Evolutionary conservation across 768 basidiomycete species (phyloP), one percentile per base, ranked within the genome.

Genomic region (Hypholoma fasciculare): DNA sequence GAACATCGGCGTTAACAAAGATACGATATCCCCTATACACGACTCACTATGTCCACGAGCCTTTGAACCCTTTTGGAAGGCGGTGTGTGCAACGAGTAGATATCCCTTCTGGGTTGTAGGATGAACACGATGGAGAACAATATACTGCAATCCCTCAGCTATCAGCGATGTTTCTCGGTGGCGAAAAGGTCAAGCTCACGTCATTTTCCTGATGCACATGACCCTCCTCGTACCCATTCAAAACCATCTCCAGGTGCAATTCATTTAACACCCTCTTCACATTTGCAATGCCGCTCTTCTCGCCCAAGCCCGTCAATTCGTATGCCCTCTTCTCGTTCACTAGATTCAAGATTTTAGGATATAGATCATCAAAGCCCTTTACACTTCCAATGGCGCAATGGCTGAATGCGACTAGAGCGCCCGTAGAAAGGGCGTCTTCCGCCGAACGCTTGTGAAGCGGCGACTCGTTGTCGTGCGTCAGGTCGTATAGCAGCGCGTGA

Each of bases 401-500:
- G 37, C 90, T 90, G 74, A 98, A 98, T 0, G 96, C 85, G 16
- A 91, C 90, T n/a, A 98, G 78, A 19, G 94, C 93, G 2, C 92
- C 97, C 0, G 93, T 94, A 7, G 94, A 89, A n/a, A 99, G 83
- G 0, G 94, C 90, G 71, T 98, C 95, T 71, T 98, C 94, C 7
- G 96, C 93, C 1, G 91, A 90, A 38, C 94, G 87, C 72, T 96
- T 98, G 74, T 93, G 84, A 13, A 88, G 72, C 1, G 90, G 91
- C 1, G 95, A 89, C 71, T 98, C 94, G 69, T 99, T 99, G 75
- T 99, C 97, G 73, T 99, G 97, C 1, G 97, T 98, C 57, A 93
- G 80, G 71, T 99, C 97, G 73, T 94, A 98, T 67, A 98, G 80
- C 36, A 98, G 81, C 0, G 97, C 94, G 69, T 99, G 97, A 0